Percentiles rank a stretch among this genome's conserved stretches.
phyloP scores from a whole-genome alignment of 2,329 filamentous ascomycete species.

The Cladosporium cucumerinum region DNA sequence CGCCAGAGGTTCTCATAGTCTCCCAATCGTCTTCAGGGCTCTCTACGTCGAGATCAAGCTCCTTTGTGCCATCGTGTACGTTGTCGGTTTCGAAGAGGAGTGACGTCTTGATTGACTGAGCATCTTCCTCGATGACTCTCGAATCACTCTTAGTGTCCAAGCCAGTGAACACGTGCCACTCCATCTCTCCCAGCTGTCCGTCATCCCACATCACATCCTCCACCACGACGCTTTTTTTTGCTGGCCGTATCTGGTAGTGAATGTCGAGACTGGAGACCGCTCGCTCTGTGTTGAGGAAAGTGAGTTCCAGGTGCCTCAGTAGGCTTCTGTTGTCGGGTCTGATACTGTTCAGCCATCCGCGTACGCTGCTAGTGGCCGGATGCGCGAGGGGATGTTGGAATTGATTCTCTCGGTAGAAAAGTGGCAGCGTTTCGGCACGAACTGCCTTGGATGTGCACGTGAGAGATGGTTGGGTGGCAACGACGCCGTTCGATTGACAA shows the following conservation, averaged over 20 bases:
- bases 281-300: conserved; percentile 3
- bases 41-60: not conserved
- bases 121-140: not conserved
- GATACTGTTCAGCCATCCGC: not conserved
- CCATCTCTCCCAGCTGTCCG: not conserved
- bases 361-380: not conserved
- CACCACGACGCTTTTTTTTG: not conserved
- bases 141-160: not conserved
- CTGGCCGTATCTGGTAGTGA: not conserved
- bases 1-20: not conserved
- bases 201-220: conserved; percentile 6
- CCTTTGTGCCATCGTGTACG: not conserved
- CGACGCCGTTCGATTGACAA: not conserved
- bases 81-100: not conserved
- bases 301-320: conserved; percentile 1
- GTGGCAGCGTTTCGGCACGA: not conserved
- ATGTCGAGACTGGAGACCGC: not conserved
- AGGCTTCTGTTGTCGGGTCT: not conserved
- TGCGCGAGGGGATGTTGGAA: conserved; percentile 1
- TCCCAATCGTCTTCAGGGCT: not conserved
- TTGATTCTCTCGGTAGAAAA: conserved; percentile 6
- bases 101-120: not conserved
- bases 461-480: conserved; percentile 4
- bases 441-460: conserved; percentile 1
- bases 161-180: not conserved